Evolutionary conservation across 352 stramenopile genomes (phyloP), one percentile per base, ranked within the genome.

Genomic region (Phytophthora europaea): DNA sequence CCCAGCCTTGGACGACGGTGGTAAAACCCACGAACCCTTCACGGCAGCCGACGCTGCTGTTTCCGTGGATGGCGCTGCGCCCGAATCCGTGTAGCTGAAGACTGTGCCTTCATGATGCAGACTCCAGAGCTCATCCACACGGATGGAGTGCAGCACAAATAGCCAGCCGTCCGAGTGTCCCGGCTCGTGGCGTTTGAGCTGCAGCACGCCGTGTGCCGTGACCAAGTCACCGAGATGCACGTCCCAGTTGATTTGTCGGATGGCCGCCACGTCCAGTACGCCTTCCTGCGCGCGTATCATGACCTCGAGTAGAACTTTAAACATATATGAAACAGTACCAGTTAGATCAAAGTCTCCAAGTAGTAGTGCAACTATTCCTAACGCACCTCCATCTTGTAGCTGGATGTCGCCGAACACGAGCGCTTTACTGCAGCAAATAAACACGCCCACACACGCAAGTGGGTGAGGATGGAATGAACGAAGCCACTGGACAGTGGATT

Each of bases 341-440:
- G n/a, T 33, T 31, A 55, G 6, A 52, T 13, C 51, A 48, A 8
- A 16, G 52, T 50, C 16, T 20, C 23, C 13, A n/a, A 7, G 2
- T 7, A 34, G 3, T 7, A 47, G 15, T 47, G n/a, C 16, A 8
- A 31, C 28, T 0, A n/a, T 40, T 16, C 16, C 23, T 20, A 34
- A 55, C 53, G 15, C 50, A 94, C 88, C 84, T 62, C 75, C 72
- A 68, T 94, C 87, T 8, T 78, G 77, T 6, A 96, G 72, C 38
- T 88, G 78, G 38, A 96, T 90, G 68, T 96, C 90, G 7, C 87
- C 85, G 61, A 96, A 96, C 59, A 94, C 85, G 51, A 96, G 81
- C 1, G 77, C 79, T 76, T 96, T 96, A 40, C 90, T 96, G 64
- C 15, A 80, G 18, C 38, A 51, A 26, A 10, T n/a, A n/a, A n/a